Base-by-base conservation (phyloP, 495 filamentous ascomycete genomes). In the Aspergillus haitiensis region DNA sequence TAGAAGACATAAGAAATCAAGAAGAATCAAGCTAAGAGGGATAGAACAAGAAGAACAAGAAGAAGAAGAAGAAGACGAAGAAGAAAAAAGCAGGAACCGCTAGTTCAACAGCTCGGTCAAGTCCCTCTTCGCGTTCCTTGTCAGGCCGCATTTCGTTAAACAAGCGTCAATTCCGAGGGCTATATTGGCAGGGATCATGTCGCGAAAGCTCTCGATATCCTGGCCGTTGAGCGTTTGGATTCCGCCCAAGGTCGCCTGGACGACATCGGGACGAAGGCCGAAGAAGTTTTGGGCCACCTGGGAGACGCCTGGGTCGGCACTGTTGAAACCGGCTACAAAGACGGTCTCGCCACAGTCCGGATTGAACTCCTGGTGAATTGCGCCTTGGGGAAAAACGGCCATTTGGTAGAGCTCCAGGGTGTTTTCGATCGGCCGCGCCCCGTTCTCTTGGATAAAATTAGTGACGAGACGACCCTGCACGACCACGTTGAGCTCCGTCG, bases 361-460 rank as follows among this genome's bases (percentile, higher is more conserved):
- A 40, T 59, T 59, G n/a, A 59, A 59, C 15, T 59, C 48, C 49
- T 59, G 56, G 16, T 59, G 56, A 40, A 59, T 59, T 2, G 56
- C 36, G 5, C 56, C 56, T 39, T 46, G 27, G 4, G 56, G 56
- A 10, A 59, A 59, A 3, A 42, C 48, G 1, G 56, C 56, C 56
- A 59, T 59, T 31, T 59, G 56, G 37, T 59, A 52, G 3, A 31
- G 27, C 2, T 27, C 32, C 4, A 59, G 56, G 33, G 47, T 52
- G 15, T 59, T 59, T 39, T 59, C 48, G 13, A 59, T 21, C 0
- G 34, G 56, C 0, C 2, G 0, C 2, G 32, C 56, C 8, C 56
- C 56, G 40, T 59, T 59, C 49, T 59, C 56, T 0, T 45, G 49
- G 18, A 59, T 34, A 16, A 59, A 59, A 33, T 46, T 59, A 0